Percentiles rank a stretch among this genome's conserved stretches.
Conservation (phyloP, 495 filamentous ascomycete species). For the Cercophora newfieldiana region DNA sequence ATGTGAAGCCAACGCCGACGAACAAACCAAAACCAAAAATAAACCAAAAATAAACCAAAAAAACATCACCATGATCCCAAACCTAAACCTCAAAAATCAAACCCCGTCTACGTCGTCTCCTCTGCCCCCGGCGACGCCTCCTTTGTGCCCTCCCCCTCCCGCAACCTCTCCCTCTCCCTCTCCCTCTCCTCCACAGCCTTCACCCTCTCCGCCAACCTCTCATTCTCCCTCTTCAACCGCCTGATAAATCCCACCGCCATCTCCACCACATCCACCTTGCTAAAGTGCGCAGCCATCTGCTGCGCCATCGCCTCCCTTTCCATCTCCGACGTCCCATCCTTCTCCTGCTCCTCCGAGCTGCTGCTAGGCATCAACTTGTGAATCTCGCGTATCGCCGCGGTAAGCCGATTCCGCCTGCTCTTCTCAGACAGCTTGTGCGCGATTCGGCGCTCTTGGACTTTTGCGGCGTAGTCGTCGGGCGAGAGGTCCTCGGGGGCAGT, state of each 20-base stretch:
- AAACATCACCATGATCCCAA: constrained; percentile 2
- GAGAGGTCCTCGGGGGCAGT: constrained; percentile 2
- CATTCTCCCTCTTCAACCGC: constrained; percentile 29
- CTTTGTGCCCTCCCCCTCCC: neutral
- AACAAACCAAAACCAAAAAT: neutral
- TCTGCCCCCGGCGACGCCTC: neutral
- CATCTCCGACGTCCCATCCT: neutral
- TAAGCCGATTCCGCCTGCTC: constrained; percentile 31
- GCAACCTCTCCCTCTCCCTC: neutral
- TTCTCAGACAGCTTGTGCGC: constrained; percentile 41
- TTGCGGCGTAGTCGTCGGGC: constrained; percentile 19
- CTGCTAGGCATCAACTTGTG: constrained; percentile 31
- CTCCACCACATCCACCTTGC: constrained; percentile 37
- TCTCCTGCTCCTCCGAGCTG: neutral
- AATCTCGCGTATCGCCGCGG: constrained; percentile 36
- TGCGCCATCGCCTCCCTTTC: constrained; percentile 15
- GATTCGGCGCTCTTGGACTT: constrained; percentile 28
- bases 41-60: neutral
- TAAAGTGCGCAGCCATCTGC: constrained; percentile 25
- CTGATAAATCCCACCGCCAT: constrained; percentile 34
- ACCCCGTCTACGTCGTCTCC: neutral
- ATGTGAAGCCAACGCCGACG: neutral
- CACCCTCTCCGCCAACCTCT: constrained; percentile 28
- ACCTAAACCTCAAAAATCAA: neutral
- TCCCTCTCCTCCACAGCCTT: constrained; percentile 22